Evolutionary conservation across 768 basidiomycete genomes (phyloP).

Genomic region (Lactarius hengduanensis): DNA sequence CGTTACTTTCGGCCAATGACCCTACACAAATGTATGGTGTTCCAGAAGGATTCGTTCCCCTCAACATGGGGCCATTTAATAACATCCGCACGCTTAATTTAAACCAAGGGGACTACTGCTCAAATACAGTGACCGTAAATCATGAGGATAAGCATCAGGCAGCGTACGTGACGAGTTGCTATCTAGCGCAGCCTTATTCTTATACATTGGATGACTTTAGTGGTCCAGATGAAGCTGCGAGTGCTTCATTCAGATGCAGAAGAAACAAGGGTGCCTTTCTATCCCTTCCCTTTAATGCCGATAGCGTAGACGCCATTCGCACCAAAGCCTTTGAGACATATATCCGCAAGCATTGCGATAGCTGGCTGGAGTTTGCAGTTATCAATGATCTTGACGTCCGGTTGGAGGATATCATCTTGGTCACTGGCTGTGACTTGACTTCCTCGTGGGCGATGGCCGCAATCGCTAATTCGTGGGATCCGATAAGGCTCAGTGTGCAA

Average conservation of each 20-base stretch:
- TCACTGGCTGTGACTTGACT: constrained; percentile 11
- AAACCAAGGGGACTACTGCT: constrained; percentile 8
- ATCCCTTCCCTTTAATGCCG: constrained; percentile 14
- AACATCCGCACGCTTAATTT: constrained; percentile 14
- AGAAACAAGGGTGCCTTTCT: constrained; percentile 22
- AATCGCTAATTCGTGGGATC: not conserved
- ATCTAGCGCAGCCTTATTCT: not conserved
- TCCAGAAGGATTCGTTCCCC: constrained; percentile 10
- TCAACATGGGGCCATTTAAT: constrained; percentile 17
- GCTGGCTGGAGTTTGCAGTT: constrained; percentile 7
- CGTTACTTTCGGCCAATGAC: constrained; percentile 10
- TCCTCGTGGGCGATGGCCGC: constrained; percentile 11
- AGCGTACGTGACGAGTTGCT: constrained; percentile 9
- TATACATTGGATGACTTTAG: not conserved
- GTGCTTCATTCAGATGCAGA: constrained; percentile 12
- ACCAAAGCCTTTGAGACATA: not conserved
- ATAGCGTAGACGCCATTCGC: not conserved
- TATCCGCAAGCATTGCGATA: not conserved
- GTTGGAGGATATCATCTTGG: constrained; percentile 22
- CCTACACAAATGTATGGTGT: constrained; percentile 2
- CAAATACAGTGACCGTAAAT: constrained; percentile 1
- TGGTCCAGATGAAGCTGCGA: constrained; percentile 4
- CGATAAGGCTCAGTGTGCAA: not conserved
- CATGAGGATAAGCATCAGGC: not conserved
- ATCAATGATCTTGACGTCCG: not conserved